Percentiles rank a stretch among this genome's conserved stretches.
phyloP scores from a whole-genome alignment of 2,329 filamentous ascomycete species.

The Beauveria pseudobassiana region DNA sequence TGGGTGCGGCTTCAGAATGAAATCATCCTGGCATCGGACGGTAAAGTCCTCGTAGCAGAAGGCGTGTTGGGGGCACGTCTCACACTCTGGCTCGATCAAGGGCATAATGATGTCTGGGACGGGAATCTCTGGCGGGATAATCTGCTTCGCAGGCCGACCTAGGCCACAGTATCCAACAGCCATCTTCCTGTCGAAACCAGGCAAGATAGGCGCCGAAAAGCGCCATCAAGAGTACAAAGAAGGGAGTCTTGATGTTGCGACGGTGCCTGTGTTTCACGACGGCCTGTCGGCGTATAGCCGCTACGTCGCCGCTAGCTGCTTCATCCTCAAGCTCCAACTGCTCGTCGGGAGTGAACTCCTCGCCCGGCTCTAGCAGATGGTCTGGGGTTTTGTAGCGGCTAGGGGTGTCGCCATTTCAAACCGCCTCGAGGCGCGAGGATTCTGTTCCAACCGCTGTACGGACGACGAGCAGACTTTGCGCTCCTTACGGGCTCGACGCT shows the following conservation, averaged over 20 bases:
- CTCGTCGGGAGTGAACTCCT: slow-evolving; percentile 92
- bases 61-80: slow-evolving; percentile 83
- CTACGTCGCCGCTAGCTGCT: slow-evolving; percentile 43
- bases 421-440: slow-evolving; percentile 37
- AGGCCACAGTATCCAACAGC: slow-evolving; percentile 91
- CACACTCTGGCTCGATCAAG: slow-evolving; percentile 72
- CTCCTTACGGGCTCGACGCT: slow-evolving; percentile 35
- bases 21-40: slow-evolving; percentile 78
- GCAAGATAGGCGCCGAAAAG: slow-evolving; percentile 64
- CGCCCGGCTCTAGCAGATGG: slow-evolving; percentile 55
- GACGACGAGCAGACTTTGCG: slow-evolving; percentile 36
- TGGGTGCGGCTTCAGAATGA: slow-evolving; percentile 77
- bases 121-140: slow-evolving; percentile 40
- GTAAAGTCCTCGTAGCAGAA: slow-evolving; percentile 75
- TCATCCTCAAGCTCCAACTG: slow-evolving; percentile 72
- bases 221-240: slow-evolving; percentile 64
- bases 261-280: slow-evolving; percentile 28
- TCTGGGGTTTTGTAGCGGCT: slow-evolving; percentile 27
- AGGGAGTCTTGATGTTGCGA: slow-evolving; percentile 51
- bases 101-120: slow-evolving; percentile 67
- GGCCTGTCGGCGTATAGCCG: slow-evolving; percentile 36
- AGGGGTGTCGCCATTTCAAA: slow-evolving; percentile 47
- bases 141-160: slow-evolving; percentile 51
- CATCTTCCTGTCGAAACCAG: slow-evolving; percentile 92
- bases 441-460: slow-evolving; percentile 30